Evolutionary conservation across 2,329 filamentous ascomycete genomes (phyloP).

Genomic region (Fusarium sp.): DNA sequence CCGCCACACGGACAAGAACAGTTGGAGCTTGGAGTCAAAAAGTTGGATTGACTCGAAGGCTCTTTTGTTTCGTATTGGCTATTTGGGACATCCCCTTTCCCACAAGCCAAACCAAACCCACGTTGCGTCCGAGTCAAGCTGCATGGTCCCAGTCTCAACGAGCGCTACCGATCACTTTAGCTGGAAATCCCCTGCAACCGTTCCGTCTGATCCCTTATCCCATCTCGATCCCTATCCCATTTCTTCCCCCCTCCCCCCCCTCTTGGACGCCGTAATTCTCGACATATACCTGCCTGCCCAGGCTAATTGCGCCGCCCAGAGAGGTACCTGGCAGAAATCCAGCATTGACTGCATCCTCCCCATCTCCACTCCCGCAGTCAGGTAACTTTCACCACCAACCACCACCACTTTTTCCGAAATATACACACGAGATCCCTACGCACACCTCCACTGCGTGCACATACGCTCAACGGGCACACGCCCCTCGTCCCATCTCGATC

Average conservation of each 20-base stretch:
- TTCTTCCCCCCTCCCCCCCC: conserved; percentile 28
- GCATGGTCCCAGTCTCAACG: conserved; percentile 7
- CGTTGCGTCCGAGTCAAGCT: conserved; percentile 25
- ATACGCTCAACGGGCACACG: conserved; percentile 24
- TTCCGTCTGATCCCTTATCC: conserved; percentile 34
- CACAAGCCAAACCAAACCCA: conserved; percentile 7
- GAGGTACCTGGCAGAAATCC: conserved; percentile 20
- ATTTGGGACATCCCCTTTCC: conserved; percentile 6
- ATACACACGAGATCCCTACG: conserved; percentile 26
- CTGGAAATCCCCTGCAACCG: conserved; percentile 37
- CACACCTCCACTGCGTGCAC: conserved; percentile 22
- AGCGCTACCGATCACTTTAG: conserved; percentile 21
- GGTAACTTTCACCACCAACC: conserved; percentile 32
- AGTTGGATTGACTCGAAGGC: conserved; percentile 9
- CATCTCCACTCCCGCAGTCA: conserved; percentile 18
- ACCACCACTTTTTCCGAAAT: conserved; percentile 22
- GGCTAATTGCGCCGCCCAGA: conserved; percentile 25
- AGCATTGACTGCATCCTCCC: conserved; percentile 15
- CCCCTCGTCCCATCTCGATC: conserved; percentile 45
- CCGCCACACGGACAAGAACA: conserved; percentile 24
- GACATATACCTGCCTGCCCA: conserved; percentile 29
- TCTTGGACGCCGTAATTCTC: conserved; percentile 26
- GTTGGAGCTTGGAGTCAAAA: conserved; percentile 4
- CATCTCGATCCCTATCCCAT: conserved; percentile 38
- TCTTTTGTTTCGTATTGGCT: not conserved